Conservation (phyloP, 75 land plant genomes). For the Pinus albicaulis region DNA sequence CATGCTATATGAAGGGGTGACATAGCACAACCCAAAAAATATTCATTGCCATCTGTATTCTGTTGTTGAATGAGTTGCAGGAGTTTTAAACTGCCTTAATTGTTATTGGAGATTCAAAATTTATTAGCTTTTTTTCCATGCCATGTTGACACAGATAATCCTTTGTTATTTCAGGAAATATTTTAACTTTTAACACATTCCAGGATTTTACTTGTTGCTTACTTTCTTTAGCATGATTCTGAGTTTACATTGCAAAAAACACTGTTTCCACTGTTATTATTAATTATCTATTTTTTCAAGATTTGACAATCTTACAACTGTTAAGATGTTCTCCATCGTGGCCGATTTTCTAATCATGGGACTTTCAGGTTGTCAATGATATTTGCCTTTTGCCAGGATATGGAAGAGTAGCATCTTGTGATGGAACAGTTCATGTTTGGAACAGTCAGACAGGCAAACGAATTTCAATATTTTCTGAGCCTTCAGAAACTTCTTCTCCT, state of each 20-base stretch:
- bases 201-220: not conserved
- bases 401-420: constrained; percentile 88
- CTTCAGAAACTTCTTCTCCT: constrained; percentile 34
- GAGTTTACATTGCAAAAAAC: not conserved
- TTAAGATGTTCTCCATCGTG: constrained; percentile 6
- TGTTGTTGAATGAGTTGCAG: too few relatives aligned
- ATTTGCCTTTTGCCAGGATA: constrained; percentile 52
- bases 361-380: constrained; percentile 86
- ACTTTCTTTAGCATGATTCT: not conserved
- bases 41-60: too few relatives aligned
- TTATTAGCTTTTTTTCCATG: not conserved
- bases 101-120: not conserved
- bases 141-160: not conserved
- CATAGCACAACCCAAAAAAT: too few relatives aligned
- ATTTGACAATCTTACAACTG: not conserved
- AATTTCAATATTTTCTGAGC: constrained; percentile 56
- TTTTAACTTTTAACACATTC: not conserved
- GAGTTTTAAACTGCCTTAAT: too few relatives aligned
- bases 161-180: not conserved
- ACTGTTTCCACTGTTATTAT: not conserved
- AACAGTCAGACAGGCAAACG: constrained; percentile 69
- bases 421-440: constrained; percentile 90
- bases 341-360: not conserved
- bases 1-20: too few relatives aligned
- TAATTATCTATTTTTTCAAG: not conserved